Base-by-base conservation (phyloP, 2,329 filamentous ascomycete species). In the Botrytis pseudocinerea region DNA sequence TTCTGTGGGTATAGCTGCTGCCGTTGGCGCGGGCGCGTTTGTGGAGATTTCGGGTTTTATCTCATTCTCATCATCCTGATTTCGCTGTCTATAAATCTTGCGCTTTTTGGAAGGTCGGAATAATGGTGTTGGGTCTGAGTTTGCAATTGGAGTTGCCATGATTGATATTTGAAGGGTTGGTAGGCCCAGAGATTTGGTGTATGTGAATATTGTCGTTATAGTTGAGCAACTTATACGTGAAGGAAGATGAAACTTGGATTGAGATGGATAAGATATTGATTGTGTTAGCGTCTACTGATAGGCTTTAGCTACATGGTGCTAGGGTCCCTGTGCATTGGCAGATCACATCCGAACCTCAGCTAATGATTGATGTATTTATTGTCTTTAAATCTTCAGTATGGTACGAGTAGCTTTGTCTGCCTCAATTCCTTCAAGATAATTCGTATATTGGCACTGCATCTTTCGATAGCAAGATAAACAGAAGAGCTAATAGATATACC, bases 91-190 rank as follows among this genome's bases (percentile, higher is more conserved):
- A 76, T 89, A 88, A 8, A 83, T 82, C 79, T 90, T 90, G 79
- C 88, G 85, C 82, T 90, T 91, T 81, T 90, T 91, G 74, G 83
- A 83, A 57, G 82, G 79, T 5, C 88, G 87, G 76, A 91, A 91
- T 59, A 80, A 74, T 8, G 71, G 66, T 42, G 40, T 48, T 16
- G 61, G 48, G 20, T 71, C 63, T 18, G 72, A 35, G 6, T 61
- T 69, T 57, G 72, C 38, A 40, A 63, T 46, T 44, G 74, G 61
- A 35, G 63, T n/a, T 44, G 74, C 22, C 72, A 75, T 75, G 18
- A 62, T 68, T 70, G 73, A 40, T 44, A 42, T 20, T 44, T 51
- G 1, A 12, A 12, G 1, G 16, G 46, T 61, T 42, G 46, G 12
- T 40, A 14, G 22, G 25, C 38, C 12, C 38, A n/a, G 59, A 12